Conservation (phyloP, 257 asterid species). For the Anisodus tanguticus region DNA sequence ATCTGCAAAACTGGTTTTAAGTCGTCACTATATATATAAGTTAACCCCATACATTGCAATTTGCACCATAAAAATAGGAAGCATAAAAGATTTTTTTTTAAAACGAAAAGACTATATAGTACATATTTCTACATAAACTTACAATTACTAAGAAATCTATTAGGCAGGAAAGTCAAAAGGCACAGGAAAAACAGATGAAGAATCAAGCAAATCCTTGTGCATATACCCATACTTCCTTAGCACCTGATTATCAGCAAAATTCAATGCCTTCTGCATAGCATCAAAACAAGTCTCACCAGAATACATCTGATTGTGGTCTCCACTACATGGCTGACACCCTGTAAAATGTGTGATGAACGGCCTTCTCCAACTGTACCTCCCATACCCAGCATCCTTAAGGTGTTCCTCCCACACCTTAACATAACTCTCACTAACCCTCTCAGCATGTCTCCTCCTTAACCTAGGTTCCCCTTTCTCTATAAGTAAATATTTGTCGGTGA, state of each 20-base stretch:
- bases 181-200: conserved; percentile 65
- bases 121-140: background rate
- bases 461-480: conserved; percentile 52
- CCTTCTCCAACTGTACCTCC: conserved; percentile 75
- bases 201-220: conserved; percentile 69
- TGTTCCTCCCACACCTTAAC: conserved; percentile 69
- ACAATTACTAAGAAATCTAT: background rate
- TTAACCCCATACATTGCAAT: background rate
- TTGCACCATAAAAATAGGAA: background rate
- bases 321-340: conserved; percentile 98
- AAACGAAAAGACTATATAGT: background rate
- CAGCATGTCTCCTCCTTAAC: conserved; percentile 78
- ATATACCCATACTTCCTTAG: conserved; percentile 72
- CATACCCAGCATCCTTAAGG: conserved; percentile 74
- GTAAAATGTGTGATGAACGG: conserved; percentile 97
- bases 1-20: background rate
- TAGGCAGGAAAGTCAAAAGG: conserved; percentile 79
- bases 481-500: conserved; percentile 50
- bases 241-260: conserved; percentile 95
- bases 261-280: conserved; percentile 77
- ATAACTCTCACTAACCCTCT: conserved; percentile 67
- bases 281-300: conserved; percentile 76
- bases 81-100: background rate
- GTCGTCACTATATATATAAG: background rate
- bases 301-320: conserved; percentile 81